Evolutionary conservation across 176 grass and related monocot genomes (phyloP), one percentile per base, ranked within the genome.

Genomic region (Ensete glaucum): DNA sequence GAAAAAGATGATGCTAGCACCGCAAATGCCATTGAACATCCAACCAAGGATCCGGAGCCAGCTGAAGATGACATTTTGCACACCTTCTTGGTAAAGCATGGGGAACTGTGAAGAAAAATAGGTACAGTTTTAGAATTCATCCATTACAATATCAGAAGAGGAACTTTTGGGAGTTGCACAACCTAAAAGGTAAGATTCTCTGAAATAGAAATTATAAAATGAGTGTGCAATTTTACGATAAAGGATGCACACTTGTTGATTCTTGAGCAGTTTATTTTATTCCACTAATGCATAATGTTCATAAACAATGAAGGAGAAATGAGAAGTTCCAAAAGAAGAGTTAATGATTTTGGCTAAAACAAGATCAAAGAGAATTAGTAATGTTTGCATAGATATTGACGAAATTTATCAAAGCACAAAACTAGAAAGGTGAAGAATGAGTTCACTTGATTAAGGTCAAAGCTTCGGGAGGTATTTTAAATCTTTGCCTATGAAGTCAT

Each of bases 31-130:
- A 16, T 91, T 86, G 43, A 64, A 23, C 90, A 97, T 88, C 94
- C 90, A 97, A 2, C 94, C 86, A 7, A 91, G 14, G 34, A 97
- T 84, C 63, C 94, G 77, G 11, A 79, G 24, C 94, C 94, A 97
- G 0, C 84, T 84, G 84, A 97, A 97, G 21, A 93, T 85, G 48
- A 92, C 79, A 78, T 93, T 88, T 34, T 83, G 90, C 1, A 87
- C 86, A 16, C 94, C 94, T 78, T 97, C 94, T 84, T 97, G 94
- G 84, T 97, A 92, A 52, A 97, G 80, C 83, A 89, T 88, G 8
- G 94, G 94, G 72, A 90, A 97, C 84, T 92, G 86, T 65, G 78
- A 23, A 73, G 73, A 78, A 24, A 29, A 21, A 48, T 16, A 52
- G 76, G 75, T 51, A 10, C 11, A 75, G 23, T 67, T 34, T 25